Evolutionary conservation across 305 asterid species (phyloP), one percentile per base, ranked within the genome.

Genomic region (Striga hermonthica): DNA sequence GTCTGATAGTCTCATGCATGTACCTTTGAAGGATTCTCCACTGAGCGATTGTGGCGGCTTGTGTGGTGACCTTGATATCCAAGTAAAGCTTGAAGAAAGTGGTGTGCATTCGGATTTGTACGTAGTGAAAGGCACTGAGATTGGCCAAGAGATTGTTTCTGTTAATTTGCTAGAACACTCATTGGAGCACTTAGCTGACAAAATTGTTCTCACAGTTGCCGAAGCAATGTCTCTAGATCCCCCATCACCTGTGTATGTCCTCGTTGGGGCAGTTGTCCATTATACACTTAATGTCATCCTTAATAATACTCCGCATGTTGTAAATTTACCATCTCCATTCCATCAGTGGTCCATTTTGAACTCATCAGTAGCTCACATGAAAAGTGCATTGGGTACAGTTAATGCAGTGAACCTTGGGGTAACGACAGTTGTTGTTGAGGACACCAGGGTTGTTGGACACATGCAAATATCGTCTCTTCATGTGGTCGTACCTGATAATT

Each of bases 191-290:
- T 69, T 85, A 84, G 80, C 54, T n/a, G 98, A 91, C 79, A 79
- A 84, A 68, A 81, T 91, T 81, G 81, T 73, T 54, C 77, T 91
- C 76, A 91, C 96, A 34, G 95, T 89, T 45, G 96, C 98, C 47
- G 98, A 91, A 87, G 98, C 96, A 44, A 91, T 91, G 91, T 84
- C 95, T 75, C 82, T 91, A 7, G 83, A 89, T 65, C 98, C 98
- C 73, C 86, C 92, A 5, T 91, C 98, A 8, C 98, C 96, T 44
- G 90, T 89, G 39, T 73, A 74, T 76, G 95, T 91, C 72, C 87
- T 89, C 63, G 70, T 82, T 71, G 98, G 90, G 72, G 98, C 90
- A 54, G 75, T 81, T 71, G 76, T 91, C 65, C 82, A 53, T 12
- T 91, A 83, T 69, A 89, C 78, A 60, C 87, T 91, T 44, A 91